These are phyloP conservation scores for Aspergillus conjunctus DNA, from an alignment of 495 filamentous ascomycete species.

Conservation along the genomic window DNA sequence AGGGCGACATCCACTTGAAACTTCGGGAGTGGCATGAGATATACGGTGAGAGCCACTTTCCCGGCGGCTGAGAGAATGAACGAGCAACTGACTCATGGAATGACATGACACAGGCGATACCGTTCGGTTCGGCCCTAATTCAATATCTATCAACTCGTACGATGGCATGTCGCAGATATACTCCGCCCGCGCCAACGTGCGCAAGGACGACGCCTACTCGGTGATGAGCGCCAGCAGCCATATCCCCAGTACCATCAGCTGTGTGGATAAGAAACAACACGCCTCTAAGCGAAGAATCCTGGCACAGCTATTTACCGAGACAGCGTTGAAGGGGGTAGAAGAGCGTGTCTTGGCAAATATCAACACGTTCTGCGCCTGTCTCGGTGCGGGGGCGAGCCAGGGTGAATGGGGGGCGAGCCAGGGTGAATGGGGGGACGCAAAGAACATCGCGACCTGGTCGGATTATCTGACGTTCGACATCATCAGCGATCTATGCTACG, in stretches of 20 bases:
- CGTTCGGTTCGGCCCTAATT: slow-evolving; percentile 13
- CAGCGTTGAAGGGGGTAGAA: slow-evolving; percentile 3
- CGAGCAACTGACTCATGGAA: not conserved
- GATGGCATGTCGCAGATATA: not conserved
- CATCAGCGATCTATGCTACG: slow-evolving; percentile 3
- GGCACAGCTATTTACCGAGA: slow-evolving; percentile 10
- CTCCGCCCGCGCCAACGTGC: not conserved
- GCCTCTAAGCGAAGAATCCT: slow-evolving; percentile 18
- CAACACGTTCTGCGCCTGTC: not conserved
- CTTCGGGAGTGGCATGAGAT: slow-evolving; percentile 33
- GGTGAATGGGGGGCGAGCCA: not conserved
- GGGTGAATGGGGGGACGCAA: slow-evolving; percentile 12
- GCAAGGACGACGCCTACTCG: slow-evolving; percentile 24
- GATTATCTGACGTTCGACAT: slow-evolving; percentile 24
- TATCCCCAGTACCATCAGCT: slow-evolving; percentile 40
- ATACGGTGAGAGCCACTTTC: slow-evolving; percentile 60
- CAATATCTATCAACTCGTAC: not conserved
- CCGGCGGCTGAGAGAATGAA: not conserved
- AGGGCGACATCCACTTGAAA: slow-evolving; percentile 33
- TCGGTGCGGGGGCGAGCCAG: no score
- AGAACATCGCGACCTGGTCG: slow-evolving; percentile 39
- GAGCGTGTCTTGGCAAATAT: slow-evolving; percentile 4
- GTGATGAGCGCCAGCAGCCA: slow-evolving; percentile 33
- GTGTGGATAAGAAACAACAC: slow-evolving; percentile 40
- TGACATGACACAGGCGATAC: not conserved